Percentiles rank a stretch among this genome's conserved stretches.
phyloP scores from a whole-genome alignment of 306 rosid genomes.

The Pyrus betulifolia region DNA sequence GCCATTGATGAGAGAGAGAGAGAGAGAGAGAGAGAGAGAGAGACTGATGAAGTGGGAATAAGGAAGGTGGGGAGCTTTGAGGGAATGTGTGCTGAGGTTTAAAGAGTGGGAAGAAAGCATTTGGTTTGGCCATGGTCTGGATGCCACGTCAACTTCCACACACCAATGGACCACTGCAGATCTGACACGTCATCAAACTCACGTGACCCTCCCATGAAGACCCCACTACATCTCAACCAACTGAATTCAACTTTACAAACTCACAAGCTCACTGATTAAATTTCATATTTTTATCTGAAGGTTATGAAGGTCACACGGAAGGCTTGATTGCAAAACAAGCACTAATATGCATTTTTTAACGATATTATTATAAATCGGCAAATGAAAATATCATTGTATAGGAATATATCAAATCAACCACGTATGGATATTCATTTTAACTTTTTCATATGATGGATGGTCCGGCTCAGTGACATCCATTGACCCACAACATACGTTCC shows the following conservation, averaged over 20 bases:
- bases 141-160: constrained; percentile 41
- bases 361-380: too few species aligned
- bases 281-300: background rate
- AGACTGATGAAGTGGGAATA: constrained; percentile 8
- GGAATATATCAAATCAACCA: too few species aligned
- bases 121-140: constrained; percentile 4
- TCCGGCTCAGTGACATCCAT: background rate
- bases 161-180: constrained; percentile 10
- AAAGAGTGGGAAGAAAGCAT: constrained; percentile 6
- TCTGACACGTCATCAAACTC: constrained; percentile 25
- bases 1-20: constrained; percentile 38
- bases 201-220: background rate
- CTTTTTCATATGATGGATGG: rapidly evolving
- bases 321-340: too few species aligned
- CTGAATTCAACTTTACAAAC: background rate
- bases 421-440: rapidly evolving
- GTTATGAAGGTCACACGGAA: background rate
- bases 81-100: constrained; percentile 12
- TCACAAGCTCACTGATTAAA: background rate
- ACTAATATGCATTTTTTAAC: too few species aligned
- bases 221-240: background rate
- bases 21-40: constrained; percentile 1
- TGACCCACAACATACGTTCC: background rate
- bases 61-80: constrained; percentile 10
- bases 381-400: too few species aligned